These are phyloP conservation scores for Exophiala spinifera DNA, from an alignment of 2,329 filamentous ascomycete species.

Conservation along the genomic window DNA sequence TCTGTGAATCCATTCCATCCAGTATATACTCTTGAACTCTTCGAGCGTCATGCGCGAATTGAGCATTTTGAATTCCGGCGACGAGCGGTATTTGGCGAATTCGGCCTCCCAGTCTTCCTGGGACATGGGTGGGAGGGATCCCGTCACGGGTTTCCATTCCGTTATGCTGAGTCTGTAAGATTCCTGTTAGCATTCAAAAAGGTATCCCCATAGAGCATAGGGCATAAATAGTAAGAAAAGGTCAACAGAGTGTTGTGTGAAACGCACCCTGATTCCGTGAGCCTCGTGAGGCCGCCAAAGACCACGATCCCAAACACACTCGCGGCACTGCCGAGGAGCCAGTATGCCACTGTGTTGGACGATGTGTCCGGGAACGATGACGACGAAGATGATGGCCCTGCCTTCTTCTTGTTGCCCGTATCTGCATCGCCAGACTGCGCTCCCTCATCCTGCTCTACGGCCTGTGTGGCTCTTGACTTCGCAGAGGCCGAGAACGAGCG, in stretches of 20 bases:
- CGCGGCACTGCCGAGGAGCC: conserved; percentile 84
- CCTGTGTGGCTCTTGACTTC: conserved; percentile 7
- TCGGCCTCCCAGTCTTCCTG: conserved; percentile 83
- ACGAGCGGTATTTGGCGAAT: conserved; percentile 86
- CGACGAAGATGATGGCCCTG: too few relatives aligned
- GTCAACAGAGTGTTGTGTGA: not conserved
- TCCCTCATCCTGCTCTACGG: not conserved
- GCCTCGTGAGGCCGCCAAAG: conserved; percentile 85
- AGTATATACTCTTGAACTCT: conserved; percentile 99
- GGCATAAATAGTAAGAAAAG: not conserved
- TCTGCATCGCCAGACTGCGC: not conserved
- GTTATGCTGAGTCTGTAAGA: conserved; percentile 80
- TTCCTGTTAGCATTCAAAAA: conserved; percentile 6
- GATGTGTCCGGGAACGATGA: conserved; percentile 58
- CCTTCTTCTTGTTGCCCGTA: not conserved
- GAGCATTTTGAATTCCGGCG: conserved; percentile 86
- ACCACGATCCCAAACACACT: conserved; percentile 97
- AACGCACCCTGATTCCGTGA: conserved; percentile 86
- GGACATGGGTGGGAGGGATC: conserved; percentile 78
- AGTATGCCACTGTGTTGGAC: conserved; percentile 79
- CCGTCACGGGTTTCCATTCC: conserved; percentile 96
- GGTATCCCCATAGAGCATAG: too few relatives aligned
- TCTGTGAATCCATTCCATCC: conserved; percentile 97
- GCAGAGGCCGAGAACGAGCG: conserved; percentile 15
- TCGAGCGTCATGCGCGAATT: conserved; percentile 89